A percentile compares a stretch with the other conserved stretches of the same genome.
Conservation (phyloP, 768 basidiomycete species). For the Rhizopogon salebrosus region DNA sequence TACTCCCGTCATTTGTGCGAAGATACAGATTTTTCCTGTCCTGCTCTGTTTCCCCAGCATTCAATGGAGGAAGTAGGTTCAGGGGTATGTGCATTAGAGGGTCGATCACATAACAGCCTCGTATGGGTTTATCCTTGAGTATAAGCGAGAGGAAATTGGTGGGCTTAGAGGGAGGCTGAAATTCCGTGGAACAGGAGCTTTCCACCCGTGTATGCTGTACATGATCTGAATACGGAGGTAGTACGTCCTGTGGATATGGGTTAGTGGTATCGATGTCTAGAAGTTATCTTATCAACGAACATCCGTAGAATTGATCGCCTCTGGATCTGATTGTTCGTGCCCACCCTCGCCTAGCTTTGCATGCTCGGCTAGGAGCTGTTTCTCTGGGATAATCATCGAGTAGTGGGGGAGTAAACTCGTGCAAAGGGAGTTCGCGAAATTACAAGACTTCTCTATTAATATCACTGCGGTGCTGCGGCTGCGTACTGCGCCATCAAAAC, state of each 20-base stretch:
- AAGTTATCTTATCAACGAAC: not conserved
- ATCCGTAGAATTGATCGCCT: not conserved
- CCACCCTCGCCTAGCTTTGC: not conserved
- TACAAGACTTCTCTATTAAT: no score
- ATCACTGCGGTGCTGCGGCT: slow-evolving; percentile 1
- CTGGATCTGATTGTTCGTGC: not conserved
- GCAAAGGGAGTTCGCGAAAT: not conserved
- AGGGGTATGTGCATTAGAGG: slow-evolving; percentile 10
- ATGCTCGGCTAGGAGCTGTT: not conserved
- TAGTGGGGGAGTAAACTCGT: not conserved
- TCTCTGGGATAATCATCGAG: slow-evolving; percentile 3
- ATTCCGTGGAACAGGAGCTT: not conserved
- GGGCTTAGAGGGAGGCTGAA: slow-evolving; percentile 2
- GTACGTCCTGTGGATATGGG: not conserved
- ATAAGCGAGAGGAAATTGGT: slow-evolving; percentile 9
- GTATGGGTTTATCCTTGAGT: slow-evolving; percentile 4
- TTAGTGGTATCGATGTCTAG: not conserved
- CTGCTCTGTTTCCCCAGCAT: slow-evolving; percentile 1
- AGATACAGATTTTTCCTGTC: slow-evolving; percentile 11
- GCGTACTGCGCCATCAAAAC: not conserved
- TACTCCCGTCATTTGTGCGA: slow-evolving; percentile 9
- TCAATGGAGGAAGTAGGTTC: slow-evolving; percentile 9
- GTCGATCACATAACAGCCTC: slow-evolving; percentile 12
- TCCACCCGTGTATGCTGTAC: not conserved
- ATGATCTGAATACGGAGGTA: slow-evolving; percentile 5